phyloP scores from a whole-genome alignment of 1,139 yeast genomes.

The Suhomyces ambrosiae region DNA sequence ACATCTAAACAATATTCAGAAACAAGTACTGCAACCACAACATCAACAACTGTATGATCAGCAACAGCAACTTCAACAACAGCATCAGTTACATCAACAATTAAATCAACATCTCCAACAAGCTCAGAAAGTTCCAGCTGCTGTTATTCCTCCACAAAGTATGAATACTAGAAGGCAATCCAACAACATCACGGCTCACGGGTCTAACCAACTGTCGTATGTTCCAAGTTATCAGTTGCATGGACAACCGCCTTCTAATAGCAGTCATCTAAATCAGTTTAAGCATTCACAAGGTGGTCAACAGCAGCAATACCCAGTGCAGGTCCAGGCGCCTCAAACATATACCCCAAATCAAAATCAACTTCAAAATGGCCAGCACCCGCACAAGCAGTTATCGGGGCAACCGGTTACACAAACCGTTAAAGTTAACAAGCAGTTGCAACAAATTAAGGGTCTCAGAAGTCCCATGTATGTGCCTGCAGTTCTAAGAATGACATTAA shows the following conservation, averaged over 20 bases:
- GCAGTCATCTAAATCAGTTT: background rate
- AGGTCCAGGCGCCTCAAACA: constrained; percentile 2
- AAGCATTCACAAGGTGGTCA: constrained; percentile 1
- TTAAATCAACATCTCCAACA: constrained; percentile 8
- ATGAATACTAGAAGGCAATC: constrained; percentile 23
- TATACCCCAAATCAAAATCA: background rate
- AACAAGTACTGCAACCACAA: constrained; percentile 3
- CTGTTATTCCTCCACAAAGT: constrained; percentile 31
- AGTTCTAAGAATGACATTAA: constrained; percentile 59
- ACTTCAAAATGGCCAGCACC: constrained; percentile 5
- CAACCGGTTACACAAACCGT: constrained; percentile 2
- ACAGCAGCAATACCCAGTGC: constrained; percentile 3
- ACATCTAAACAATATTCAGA: constrained; percentile 5
- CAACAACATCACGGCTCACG: constrained; percentile 13
- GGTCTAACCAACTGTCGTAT: constrained; percentile 4
- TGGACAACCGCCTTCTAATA: constrained; percentile 1
- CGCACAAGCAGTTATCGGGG: constrained; percentile 1
- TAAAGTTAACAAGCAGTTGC: constrained; percentile 29
- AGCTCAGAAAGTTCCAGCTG: constrained; percentile 22
- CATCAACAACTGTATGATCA: constrained; percentile 10
- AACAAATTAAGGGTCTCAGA: constrained; percentile 71
- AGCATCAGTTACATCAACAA: constrained; percentile 1
- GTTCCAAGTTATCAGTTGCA: constrained; percentile 5
- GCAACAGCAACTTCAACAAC: constrained; percentile 8
- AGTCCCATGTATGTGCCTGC: constrained; percentile 91